A percentile compares a stretch with the other conserved stretches of the same genome.
phyloP scores from a whole-genome alignment of 2,329 filamentous ascomycete genomes.

The Exutisphaerella laricina region DNA sequence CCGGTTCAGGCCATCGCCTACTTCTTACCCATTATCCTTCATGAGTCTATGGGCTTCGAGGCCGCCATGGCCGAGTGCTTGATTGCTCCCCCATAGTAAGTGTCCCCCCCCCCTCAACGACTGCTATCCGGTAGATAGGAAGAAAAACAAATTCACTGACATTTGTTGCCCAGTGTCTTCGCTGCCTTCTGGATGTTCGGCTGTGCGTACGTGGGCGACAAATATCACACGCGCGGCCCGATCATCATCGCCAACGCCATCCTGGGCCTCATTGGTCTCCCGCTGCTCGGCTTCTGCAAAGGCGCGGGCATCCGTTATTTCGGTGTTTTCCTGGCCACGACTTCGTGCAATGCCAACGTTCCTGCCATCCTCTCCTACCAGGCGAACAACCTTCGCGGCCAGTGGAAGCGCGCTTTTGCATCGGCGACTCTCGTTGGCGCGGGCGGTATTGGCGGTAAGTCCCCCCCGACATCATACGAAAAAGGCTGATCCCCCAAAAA shows the following conservation, averaged over 20 bases:
- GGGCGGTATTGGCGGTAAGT: slow-evolving; percentile 75
- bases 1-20: slow-evolving; percentile 35
- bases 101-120: background rate
- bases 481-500: no score
- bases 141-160: background rate
- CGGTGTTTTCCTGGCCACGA: slow-evolving; percentile 35
- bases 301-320: slow-evolving; percentile 30
- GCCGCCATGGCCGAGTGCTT: slow-evolving; percentile 29
- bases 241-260: slow-evolving; percentile 33
- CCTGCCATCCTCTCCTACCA: slow-evolving; percentile 72
- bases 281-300: slow-evolving; percentile 31
- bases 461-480: no score
- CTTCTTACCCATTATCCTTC: slow-evolving; percentile 36
- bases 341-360: slow-evolving; percentile 49
- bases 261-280: slow-evolving; percentile 31
- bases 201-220: slow-evolving; percentile 30
- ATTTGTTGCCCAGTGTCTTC: slow-evolving; percentile 31
- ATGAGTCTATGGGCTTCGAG: slow-evolving; percentile 33
- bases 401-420: slow-evolving; percentile 81
- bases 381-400: slow-evolving; percentile 80
- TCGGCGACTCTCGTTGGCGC: slow-evolving; percentile 70
- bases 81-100: slow-evolving; percentile 30
- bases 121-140: no score
- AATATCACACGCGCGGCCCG: slow-evolving; percentile 32
- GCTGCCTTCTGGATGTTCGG: slow-evolving; percentile 34